Percentiles rank a stretch among this genome's conserved stretches.
phyloP scores from a whole-genome alignment of 208 protist genomes.

The Leishmania amazonensis region DNA sequence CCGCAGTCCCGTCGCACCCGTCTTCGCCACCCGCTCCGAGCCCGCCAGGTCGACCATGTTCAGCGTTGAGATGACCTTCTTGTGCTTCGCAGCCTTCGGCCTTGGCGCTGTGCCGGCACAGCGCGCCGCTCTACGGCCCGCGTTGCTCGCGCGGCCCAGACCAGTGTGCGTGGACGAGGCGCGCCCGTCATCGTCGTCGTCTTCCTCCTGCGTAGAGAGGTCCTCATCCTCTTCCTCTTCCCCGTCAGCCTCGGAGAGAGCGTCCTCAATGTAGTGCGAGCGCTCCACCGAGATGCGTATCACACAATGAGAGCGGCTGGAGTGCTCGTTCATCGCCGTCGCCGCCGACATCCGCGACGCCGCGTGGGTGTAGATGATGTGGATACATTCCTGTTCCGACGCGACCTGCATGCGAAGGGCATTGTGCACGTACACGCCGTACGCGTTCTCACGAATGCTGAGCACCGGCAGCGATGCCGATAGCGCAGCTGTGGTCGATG shows the following conservation, averaged over 20 bases:
- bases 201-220: constrained; percentile 10
- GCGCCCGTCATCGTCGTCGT: constrained; percentile 25
- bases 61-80: constrained; percentile 59
- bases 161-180: constrained; percentile 14
- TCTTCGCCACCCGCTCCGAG: constrained; percentile 94
- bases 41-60: constrained; percentile 96
- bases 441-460: constrained; percentile 73
- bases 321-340: constrained; percentile 95
- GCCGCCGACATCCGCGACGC: constrained; percentile 58
- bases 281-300: constrained; percentile 93
- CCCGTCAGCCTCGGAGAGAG: constrained; percentile 36
- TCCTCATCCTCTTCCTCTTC: constrained; percentile 10
- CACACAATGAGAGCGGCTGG: constrained; percentile 96
- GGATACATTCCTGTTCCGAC: constrained; percentile 57
- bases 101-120: not conserved
- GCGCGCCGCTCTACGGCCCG: not conserved
- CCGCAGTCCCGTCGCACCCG: constrained; percentile 88
- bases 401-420: constrained; percentile 56
- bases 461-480: constrained; percentile 40
- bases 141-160: not conserved
- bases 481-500: not conserved
- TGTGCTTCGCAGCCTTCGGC: constrained; percentile 14
- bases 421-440: constrained; percentile 87
- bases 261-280: constrained; percentile 65
- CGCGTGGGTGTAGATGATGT: constrained; percentile 57